Percentiles rank a stretch among this genome's conserved stretches.
Conservation (phyloP, 179 eudicot species). For the Heliamphora pulchella region DNA sequence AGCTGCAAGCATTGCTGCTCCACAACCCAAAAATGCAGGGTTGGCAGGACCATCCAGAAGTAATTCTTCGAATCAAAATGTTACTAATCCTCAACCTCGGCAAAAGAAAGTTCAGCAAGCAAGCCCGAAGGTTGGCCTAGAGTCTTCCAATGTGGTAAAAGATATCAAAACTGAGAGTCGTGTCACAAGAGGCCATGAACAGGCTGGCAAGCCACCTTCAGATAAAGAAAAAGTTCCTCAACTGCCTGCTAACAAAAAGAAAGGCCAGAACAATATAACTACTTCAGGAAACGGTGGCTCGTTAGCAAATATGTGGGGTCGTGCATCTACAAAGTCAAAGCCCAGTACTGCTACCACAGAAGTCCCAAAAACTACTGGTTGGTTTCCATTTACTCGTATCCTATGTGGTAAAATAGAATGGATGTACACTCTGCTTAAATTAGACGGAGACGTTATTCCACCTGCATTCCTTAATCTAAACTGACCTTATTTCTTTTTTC, state of each 20-base stretch:
- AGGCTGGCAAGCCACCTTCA: conserved; percentile 31
- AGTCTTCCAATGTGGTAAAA: conserved; percentile 25
- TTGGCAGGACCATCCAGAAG: conserved; percentile 28
- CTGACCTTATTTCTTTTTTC: background rate
- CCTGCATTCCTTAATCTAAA: background rate
- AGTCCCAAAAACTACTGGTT: conserved; percentile 44
- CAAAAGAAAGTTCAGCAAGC: conserved; percentile 42
- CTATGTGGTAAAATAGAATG: background rate
- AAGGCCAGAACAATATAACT: conserved; percentile 40
- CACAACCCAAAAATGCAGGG: conserved; percentile 36
- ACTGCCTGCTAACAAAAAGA: conserved; percentile 40
- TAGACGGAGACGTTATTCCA: background rate
- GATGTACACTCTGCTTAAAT: background rate
- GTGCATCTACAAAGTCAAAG: conserved; percentile 72
- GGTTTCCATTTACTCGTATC: conserved; percentile 18
- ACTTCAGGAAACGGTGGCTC: conserved; percentile 57
- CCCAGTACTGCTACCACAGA: conserved; percentile 29
- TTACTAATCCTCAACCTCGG: conserved; percentile 34
- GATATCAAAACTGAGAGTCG: conserved; percentile 36
- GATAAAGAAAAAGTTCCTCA: conserved; percentile 47
- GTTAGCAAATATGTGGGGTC: conserved; percentile 82
- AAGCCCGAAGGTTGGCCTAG: conserved; percentile 34
- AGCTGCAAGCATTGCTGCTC: conserved; percentile 26
- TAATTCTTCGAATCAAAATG: conserved; percentile 27
- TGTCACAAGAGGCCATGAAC: conserved; percentile 23